phyloP scores from a whole-genome alignment of 805 yeast genomes.

The Candida ipomoeae region DNA sequence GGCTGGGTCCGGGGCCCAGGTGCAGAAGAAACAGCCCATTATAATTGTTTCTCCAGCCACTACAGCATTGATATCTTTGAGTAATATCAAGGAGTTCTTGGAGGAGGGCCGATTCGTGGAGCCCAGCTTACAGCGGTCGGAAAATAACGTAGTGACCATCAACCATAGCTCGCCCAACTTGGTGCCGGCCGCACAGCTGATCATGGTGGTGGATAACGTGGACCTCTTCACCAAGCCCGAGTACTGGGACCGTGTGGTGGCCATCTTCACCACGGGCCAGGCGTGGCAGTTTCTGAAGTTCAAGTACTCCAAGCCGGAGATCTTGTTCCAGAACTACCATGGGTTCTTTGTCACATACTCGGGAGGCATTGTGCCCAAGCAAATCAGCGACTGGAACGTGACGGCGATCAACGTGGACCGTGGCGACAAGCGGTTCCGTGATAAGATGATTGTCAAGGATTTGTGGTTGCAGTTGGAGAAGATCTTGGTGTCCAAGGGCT shows the following conservation, averaged over 20 bases:
- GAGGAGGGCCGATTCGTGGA: conserved; percentile 67
- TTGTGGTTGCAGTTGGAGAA: conserved; percentile 84
- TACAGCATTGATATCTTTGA: conserved; percentile 37
- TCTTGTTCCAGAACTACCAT: conserved; percentile 73
- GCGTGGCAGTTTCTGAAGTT: conserved; percentile 93
- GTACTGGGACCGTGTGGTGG: conserved; percentile 96
- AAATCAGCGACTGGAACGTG: conserved; percentile 85
- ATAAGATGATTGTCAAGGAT: conserved; percentile 76
- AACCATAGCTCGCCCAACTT: conserved; percentile 54
- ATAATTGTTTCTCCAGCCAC: conserved; percentile 44
- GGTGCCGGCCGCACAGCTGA: conserved; percentile 49
- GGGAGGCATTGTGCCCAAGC: conserved; percentile 75
- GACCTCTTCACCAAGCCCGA: conserved; percentile 84
- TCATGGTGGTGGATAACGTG: conserved; percentile 82
- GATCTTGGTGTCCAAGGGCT: conserved; percentile 65
- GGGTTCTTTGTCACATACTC: conserved; percentile 77
- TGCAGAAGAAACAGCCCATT: conserved; percentile 38
- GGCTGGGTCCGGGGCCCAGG: conserved; percentile 4
- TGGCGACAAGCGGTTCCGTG: conserved; percentile 73
- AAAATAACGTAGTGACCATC: conserved; percentile 44
- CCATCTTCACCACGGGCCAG: conserved; percentile 95
- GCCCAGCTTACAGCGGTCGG: conserved; percentile 39
- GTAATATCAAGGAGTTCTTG: conserved; percentile 44
- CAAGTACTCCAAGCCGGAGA: conserved; percentile 75
- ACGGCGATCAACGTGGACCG: conserved; percentile 74